These are phyloP conservation scores for Trametes cingulata DNA, from an alignment of 768 basidiomycete species.

Conservation along the genomic window DNA sequence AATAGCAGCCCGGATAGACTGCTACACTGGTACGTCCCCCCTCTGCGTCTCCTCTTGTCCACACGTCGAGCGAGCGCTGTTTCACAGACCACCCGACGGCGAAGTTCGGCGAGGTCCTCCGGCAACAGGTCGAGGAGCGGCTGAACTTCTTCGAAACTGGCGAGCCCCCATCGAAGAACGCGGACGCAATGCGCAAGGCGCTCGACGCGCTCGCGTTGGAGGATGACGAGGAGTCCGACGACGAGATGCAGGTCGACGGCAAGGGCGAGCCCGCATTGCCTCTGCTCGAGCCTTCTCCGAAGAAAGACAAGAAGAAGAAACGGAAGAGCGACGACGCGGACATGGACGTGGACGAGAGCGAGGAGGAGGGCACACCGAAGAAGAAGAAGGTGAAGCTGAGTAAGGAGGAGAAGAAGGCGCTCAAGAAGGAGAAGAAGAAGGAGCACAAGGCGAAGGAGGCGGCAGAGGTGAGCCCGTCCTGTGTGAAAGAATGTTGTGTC, in stretches of 20 bases:
- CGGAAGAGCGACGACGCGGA: slow-evolving; percentile 69
- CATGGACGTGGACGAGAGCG: slow-evolving; percentile 40
- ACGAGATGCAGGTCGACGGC: slow-evolving; percentile 49
- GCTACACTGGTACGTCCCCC: slow-evolving; percentile 69
- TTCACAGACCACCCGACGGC: slow-evolving; percentile 76
- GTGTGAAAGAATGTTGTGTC: neutral
- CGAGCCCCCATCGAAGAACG: slow-evolving; percentile 83
- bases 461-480: slow-evolving; percentile 38
- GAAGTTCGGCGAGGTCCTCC: slow-evolving; percentile 94
- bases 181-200: slow-evolving; percentile 90
- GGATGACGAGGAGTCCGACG: slow-evolving; percentile 58
- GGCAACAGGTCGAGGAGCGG: slow-evolving; percentile 93
- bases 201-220: slow-evolving; percentile 76
- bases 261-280: slow-evolving; percentile 43
- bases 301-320: slow-evolving; percentile 68
- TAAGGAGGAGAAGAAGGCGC: slow-evolving; percentile 85
- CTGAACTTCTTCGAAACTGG: slow-evolving; percentile 94
- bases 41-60: neutral
- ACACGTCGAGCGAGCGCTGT: neutral
- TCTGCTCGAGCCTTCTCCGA: slow-evolving; percentile 54
- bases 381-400: slow-evolving; percentile 78
- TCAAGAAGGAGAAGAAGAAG: slow-evolving; percentile 76
- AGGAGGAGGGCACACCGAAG: slow-evolving; percentile 58
- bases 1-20: slow-evolving; percentile 96
- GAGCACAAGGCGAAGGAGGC: slow-evolving; percentile 50